Conservation (phyloP, 73 alveolate species). For the Blepharisma stoltei region DNA sequence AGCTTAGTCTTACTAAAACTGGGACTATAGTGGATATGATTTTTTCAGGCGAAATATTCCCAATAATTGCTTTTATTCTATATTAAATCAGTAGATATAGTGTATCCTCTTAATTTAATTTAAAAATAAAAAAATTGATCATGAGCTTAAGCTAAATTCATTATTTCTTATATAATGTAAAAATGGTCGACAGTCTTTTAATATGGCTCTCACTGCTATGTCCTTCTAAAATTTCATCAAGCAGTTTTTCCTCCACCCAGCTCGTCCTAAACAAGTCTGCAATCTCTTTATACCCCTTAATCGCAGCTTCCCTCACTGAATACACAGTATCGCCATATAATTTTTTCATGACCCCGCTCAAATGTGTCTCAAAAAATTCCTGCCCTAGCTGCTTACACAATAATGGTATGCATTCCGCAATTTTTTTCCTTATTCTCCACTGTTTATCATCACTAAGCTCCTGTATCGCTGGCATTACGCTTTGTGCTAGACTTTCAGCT, state of each 20-base stretch:
- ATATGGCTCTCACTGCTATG: slow-evolving; percentile 40
- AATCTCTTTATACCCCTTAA: slow-evolving; percentile 36
- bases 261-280: slow-evolving; percentile 47
- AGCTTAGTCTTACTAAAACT: slow-evolving; percentile 51
- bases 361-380: slow-evolving; percentile 59
- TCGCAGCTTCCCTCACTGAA: slow-evolving; percentile 46
- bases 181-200: slow-evolving; percentile 46
- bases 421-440: slow-evolving; percentile 79
- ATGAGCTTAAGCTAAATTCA: too few relatives aligned
- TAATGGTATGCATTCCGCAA: slow-evolving; percentile 74
- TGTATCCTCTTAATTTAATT: too few relatives aligned
- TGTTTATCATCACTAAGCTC: slow-evolving; percentile 73
- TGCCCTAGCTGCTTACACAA: slow-evolving; percentile 77
- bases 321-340: slow-evolving; percentile 47
- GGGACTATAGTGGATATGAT: slow-evolving; percentile 46
- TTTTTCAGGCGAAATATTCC: slow-evolving; percentile 34
- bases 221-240: slow-evolving; percentile 39
- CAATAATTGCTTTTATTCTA: slow-evolving; percentile 29
- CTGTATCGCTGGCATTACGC: slow-evolving; percentile 74
- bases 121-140: too few relatives aligned
- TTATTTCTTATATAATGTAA: too few relatives aligned
- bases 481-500: slow-evolving; percentile 56
- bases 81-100: too few relatives aligned
- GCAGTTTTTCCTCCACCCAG: slow-evolving; percentile 41
- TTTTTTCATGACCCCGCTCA: slow-evolving; percentile 46